These are phyloP conservation scores for Endocarpon pusillum DNA, from an alignment of 495 filamentous ascomycete species.

Conservation along the genomic window DNA sequence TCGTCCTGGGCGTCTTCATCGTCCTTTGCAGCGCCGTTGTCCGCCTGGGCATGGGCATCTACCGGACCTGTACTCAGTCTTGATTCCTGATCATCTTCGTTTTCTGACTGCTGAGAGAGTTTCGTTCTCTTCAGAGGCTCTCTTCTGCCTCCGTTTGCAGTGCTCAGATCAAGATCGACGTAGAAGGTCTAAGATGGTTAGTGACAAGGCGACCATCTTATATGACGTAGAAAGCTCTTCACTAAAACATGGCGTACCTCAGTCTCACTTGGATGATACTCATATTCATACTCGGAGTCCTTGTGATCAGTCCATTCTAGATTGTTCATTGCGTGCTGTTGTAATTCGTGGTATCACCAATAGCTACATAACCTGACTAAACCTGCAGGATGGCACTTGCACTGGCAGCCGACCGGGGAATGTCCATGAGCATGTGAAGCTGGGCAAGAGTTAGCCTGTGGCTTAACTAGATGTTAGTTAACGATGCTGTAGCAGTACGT, in stretches of 20 bases:
- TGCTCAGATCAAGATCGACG: slow-evolving; percentile 34
- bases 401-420: too few species aligned
- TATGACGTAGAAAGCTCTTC: not conserved
- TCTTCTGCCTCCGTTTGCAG: not conserved
- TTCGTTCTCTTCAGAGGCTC: not conserved
- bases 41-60: slow-evolving; percentile 2
- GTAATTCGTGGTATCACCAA: too few species aligned
- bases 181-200: slow-evolving; percentile 28
- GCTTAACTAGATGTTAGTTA: too few species aligned
- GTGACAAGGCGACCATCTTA: not conserved
- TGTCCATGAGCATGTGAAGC: too few species aligned
- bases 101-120: slow-evolving; percentile 1
- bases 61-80: not conserved
- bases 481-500: too few species aligned
- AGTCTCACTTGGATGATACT: slow-evolving; percentile 39
- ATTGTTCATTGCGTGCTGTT: too few species aligned
- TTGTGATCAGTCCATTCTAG: slow-evolving; percentile 9
- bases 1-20: slow-evolving; percentile 11
- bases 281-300: slow-evolving; percentile 46
- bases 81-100: slow-evolving; percentile 1
- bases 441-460: too few species aligned
- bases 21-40: slow-evolving; percentile 9
- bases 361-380: too few species aligned
- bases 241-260: slow-evolving; percentile 23
- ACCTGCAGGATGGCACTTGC: too few species aligned